Percentiles rank a stretch among this genome's conserved stretches.
Conservation (phyloP, 192 early-diverging fungal genomes). For the Linderina pennispora region DNA sequence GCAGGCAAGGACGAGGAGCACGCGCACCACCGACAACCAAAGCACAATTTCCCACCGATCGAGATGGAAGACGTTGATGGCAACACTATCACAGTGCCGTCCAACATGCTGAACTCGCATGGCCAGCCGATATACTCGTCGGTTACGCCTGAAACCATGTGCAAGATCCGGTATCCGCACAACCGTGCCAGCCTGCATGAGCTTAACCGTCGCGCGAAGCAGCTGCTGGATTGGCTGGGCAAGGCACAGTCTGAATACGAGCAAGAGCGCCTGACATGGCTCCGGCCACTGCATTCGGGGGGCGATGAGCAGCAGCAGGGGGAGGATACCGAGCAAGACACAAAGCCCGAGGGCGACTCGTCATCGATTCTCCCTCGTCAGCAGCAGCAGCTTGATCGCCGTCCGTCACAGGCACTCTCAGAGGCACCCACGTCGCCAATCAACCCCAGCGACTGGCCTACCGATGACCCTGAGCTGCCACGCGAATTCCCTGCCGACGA, state of each 20-base stretch:
- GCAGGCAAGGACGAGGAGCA: not conserved
- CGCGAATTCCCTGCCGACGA: not conserved
- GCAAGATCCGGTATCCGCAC: constrained; percentile 42
- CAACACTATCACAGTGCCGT: constrained; percentile 22
- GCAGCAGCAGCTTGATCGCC: not conserved
- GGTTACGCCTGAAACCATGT: constrained; percentile 23
- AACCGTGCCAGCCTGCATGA: constrained; percentile 22
- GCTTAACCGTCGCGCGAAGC: constrained; percentile 39
- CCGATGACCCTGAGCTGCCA: constrained; percentile 11
- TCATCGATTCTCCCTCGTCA: not conserved
- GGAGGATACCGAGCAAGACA: too few species aligned
- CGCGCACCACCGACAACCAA: constrained; percentile 8
- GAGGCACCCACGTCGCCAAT: constrained; percentile 43
- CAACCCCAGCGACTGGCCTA: constrained; percentile 38
- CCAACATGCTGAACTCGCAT: constrained; percentile 27
- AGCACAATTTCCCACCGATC: constrained; percentile 28
- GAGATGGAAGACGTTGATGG: constrained; percentile 30
- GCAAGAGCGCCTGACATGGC: constrained; percentile 27
- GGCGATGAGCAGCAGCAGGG: not conserved
- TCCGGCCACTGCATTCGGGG: constrained; percentile 1
- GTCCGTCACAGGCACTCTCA: constrained; percentile 3
- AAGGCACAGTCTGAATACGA: constrained; percentile 43
- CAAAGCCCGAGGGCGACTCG: too few species aligned
- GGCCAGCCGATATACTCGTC: constrained; percentile 44
- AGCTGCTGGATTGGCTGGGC: constrained; percentile 46